phyloP scores from a whole-genome alignment of 2,329 filamentous ascomycete species.

The Daldinia sp. region DNA sequence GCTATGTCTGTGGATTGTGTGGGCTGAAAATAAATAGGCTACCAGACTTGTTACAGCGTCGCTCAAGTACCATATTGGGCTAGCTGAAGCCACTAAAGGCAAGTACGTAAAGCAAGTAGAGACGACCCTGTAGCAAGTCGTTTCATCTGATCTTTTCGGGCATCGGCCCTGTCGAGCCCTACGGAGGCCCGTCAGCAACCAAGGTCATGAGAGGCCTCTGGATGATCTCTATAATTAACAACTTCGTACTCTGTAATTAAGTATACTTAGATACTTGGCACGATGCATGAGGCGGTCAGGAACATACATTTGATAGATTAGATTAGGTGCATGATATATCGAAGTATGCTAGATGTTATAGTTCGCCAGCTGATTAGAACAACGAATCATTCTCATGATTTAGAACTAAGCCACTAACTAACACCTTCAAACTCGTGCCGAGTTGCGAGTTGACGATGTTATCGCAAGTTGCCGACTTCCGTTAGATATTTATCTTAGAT shows the following conservation, averaged over 20 bases:
- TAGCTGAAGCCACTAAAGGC: conserved; percentile 34
- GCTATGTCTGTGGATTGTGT: neutral
- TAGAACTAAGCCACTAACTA: neutral
- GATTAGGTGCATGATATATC: neutral
- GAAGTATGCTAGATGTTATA: neutral
- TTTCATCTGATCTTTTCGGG: conserved; percentile 42
- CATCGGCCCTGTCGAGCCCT: conserved; percentile 37
- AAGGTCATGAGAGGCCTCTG: conserved; percentile 38
- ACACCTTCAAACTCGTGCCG: conserved; percentile 3
- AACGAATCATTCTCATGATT: conserved; percentile 6
- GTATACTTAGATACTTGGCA: conserved; percentile 33
- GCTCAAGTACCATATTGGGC: conserved; percentile 23
- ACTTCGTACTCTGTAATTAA: conserved; percentile 43
- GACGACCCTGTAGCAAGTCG: conserved; percentile 31
- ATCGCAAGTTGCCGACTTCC: conserved; percentile 18
- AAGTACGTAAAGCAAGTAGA: conserved; percentile 17
- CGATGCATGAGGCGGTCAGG: conserved; percentile 27
- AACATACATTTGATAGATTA: neutral
- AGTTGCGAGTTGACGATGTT: conserved; percentile 21
- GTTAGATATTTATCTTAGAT: neutral
- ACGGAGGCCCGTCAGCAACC: conserved; percentile 22
- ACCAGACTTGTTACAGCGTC: conserved; percentile 16
- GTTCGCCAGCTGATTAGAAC: conserved; percentile 2
- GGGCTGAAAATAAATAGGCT: conserved; percentile 10
- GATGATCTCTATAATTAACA: conserved; percentile 33